Conservation (phyloP, 768 basidiomycete genomes). For the Tricholoma hemisulphureum region DNA sequence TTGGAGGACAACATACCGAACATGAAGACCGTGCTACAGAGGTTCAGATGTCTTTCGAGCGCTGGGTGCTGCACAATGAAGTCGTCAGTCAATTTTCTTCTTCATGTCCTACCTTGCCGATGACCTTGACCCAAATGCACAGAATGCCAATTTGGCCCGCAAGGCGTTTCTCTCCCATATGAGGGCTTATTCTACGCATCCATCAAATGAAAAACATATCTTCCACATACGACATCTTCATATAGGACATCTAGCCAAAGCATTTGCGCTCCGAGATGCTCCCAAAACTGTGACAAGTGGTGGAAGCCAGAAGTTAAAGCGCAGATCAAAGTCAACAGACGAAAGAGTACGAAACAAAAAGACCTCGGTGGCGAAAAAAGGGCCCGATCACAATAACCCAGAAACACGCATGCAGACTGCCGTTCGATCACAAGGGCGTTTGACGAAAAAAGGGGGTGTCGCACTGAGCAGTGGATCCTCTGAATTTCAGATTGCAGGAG, state of each 20-base stretch:
- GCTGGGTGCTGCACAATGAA: slow-evolving; percentile 79
- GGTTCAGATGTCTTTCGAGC: slow-evolving; percentile 91
- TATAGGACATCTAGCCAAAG: slow-evolving; percentile 90
- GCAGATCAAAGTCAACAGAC: slow-evolving; percentile 15
- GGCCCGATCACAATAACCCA: slow-evolving; percentile 45
- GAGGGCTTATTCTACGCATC: slow-evolving; percentile 96
- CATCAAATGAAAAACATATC: slow-evolving; percentile 90
- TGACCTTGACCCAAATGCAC: not conserved
- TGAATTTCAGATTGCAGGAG: slow-evolving; percentile 79
- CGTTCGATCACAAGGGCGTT: slow-evolving; percentile 79
- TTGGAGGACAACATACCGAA: slow-evolving; percentile 79
- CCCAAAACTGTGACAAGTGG: slow-evolving; percentile 51
- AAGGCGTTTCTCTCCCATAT: slow-evolving; percentile 90
- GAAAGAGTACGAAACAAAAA: slow-evolving; percentile 12
- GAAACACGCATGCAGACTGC: slow-evolving; percentile 85
- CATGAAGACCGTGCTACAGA: slow-evolving; percentile 91
- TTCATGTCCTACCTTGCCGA: slow-evolving; percentile 4
- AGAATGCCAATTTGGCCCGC: slow-evolving; percentile 80
- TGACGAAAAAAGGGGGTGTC: slow-evolving; percentile 76
- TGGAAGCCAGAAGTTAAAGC: slow-evolving; percentile 15
- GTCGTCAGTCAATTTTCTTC: slow-evolving; percentile 48
- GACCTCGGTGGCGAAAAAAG: slow-evolving; percentile 32
- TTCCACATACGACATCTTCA: slow-evolving; percentile 96
- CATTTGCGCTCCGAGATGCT: slow-evolving; percentile 87
- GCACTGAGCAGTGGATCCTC: slow-evolving; percentile 64